A percentile compares a stretch with the other conserved stretches of the same genome.
Evolutionary conservation across 768 basidiomycete species (phyloP).

Genomic region (Boletus subparvulus): DNA sequence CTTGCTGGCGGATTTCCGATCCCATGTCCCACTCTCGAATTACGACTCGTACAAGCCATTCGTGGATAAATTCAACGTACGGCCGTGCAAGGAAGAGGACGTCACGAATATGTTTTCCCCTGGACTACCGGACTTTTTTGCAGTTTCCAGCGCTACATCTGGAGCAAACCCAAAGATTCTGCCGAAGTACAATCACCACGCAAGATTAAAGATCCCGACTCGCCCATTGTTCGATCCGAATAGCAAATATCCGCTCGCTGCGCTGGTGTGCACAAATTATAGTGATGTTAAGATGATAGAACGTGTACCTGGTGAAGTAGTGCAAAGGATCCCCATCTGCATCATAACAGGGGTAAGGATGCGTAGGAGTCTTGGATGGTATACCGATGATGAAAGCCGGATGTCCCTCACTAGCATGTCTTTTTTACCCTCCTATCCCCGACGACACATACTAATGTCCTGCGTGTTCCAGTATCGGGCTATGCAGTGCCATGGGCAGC

Average conservation of each 20-base stretch:
- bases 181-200: conserved; percentile 8
- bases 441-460: background rate
- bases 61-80: conserved; percentile 9
- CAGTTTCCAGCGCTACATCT: conserved; percentile 16
- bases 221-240: background rate
- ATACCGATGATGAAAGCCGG: background rate
- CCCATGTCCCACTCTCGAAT: conserved; percentile 4
- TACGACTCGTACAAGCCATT: conserved; percentile 20
- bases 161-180: conserved; percentile 8
- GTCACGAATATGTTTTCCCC: conserved; percentile 21
- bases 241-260: background rate
- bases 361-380: conserved; percentile 5
- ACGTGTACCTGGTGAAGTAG: conserved; percentile 1
- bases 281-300: conserved; percentile 10
- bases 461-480: conserved; percentile 8
- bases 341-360: background rate
- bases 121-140: conserved; percentile 14
- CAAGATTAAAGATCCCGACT: background rate
- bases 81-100: conserved; percentile 20
- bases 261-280: background rate
- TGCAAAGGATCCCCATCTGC: conserved; percentile 10
- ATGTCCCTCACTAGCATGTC: background rate
- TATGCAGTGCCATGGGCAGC: conserved; percentile 16
- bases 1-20: conserved; percentile 8
- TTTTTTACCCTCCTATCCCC: background rate